Conservation (phyloP, 2,329 filamentous ascomycete genomes). For the Sordariomycetes sp. region DNA sequence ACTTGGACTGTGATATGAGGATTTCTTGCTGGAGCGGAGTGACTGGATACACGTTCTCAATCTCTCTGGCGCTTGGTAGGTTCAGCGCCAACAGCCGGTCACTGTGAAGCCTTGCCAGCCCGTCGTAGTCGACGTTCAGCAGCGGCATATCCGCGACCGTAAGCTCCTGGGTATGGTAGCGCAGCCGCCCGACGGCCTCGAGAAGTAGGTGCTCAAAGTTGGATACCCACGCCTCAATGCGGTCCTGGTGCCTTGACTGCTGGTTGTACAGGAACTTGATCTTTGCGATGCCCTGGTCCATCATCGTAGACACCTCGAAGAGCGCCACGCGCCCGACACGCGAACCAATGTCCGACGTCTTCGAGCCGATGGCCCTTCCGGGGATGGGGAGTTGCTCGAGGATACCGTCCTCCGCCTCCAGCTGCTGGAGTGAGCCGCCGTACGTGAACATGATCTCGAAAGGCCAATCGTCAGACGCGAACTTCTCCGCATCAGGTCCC, state of each 20-base stretch:
- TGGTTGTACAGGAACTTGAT: conserved; percentile 34
- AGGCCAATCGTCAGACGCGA: conserved; percentile 27
- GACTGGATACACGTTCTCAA: conserved; percentile 38
- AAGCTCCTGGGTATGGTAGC: conserved; percentile 31
- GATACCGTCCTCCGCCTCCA: conserved; percentile 35
- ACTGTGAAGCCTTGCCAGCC: conserved; percentile 30
- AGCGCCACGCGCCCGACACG: conserved; percentile 35
- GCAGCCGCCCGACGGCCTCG: conserved; percentile 29
- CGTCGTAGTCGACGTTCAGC: conserved; percentile 34
- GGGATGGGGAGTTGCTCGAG: conserved; percentile 34
- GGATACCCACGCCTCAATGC: conserved; percentile 34
- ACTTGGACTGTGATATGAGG: conserved; percentile 31
- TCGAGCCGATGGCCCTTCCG: conserved; percentile 23
- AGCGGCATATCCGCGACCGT: conserved; percentile 38
- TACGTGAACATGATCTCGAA: conserved; percentile 51
- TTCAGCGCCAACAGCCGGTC: conserved; percentile 28
- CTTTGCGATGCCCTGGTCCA: conserved; percentile 31
- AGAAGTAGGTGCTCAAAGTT: conserved; percentile 34
- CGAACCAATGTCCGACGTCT: conserved; percentile 31
- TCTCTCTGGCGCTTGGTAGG: conserved; percentile 28
- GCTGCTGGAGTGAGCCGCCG: conserved; percentile 35
- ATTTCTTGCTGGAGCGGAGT: conserved; percentile 38
- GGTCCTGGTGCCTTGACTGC: conserved; percentile 26
- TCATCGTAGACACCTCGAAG: conserved; percentile 37
- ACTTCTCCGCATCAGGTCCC: conserved; percentile 14